Percentiles rank a stretch among this genome's conserved stretches.
These are phyloP conservation scores for Leccinum griseonigrum DNA, from an alignment of 1,284 basidiomycete genomes.

Conservation along the genomic window DNA sequence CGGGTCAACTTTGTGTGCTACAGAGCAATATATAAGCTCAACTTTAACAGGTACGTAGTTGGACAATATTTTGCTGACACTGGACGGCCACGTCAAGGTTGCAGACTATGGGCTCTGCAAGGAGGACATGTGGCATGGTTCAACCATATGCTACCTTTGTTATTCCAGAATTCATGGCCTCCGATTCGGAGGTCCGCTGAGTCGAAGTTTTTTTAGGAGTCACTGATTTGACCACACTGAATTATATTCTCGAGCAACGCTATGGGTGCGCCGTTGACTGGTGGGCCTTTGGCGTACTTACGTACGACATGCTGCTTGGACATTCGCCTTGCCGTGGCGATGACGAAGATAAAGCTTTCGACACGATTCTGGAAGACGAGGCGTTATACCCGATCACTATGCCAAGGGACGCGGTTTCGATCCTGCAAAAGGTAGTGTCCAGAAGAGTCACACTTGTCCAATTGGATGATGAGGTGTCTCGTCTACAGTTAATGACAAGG, in stretches of 20 bases:
- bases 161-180: slow-evolving; percentile 99
- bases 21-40: neutral
- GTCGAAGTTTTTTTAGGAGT: neutral
- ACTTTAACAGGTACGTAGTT: slow-evolving; percentile 81
- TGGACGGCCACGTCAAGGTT: slow-evolving; percentile 98
- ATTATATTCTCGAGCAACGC: slow-evolving; percentile 95
- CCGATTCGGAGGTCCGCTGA: slow-evolving; percentile 64
- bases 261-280: slow-evolving; percentile 99
- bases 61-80: slow-evolving; percentile 95
- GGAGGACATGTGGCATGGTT: slow-evolving; percentile 97
- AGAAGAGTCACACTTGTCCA: neutral
- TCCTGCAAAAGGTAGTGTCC: slow-evolving; percentile 79
- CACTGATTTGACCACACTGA: slow-evolving; percentile 3
- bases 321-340: slow-evolving; percentile 99
- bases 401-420: slow-evolving; percentile 96
- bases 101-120: slow-evolving; percentile 99
- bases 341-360: slow-evolving; percentile 99
- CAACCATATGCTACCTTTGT: slow-evolving; percentile 98
- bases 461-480: slow-evolving; percentile 12
- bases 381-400: slow-evolving; percentile 99
- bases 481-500: slow-evolving; percentile 80
- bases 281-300: slow-evolving; percentile 99
- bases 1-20: slow-evolving; percentile 36
- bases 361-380: slow-evolving; percentile 98
- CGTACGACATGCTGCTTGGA: slow-evolving; percentile 98